These are phyloP conservation scores for Lasiodiplodia citricola DNA, from an alignment of 2,329 filamentous ascomycete species.

Conservation along the genomic window DNA sequence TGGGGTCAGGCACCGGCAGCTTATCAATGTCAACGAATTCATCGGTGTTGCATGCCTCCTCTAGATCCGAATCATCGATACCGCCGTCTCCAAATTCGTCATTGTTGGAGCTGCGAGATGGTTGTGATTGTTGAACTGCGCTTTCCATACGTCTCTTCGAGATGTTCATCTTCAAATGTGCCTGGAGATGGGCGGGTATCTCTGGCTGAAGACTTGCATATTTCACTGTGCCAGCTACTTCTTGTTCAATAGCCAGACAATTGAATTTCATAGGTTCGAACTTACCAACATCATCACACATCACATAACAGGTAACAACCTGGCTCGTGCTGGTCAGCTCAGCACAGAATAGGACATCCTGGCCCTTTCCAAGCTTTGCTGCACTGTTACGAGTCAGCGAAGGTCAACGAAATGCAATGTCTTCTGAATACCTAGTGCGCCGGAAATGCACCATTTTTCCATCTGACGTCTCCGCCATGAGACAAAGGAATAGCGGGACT, in stretches of 20 bases:
- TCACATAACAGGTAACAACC: constrained; percentile 70
- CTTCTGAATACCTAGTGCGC: constrained; percentile 56
- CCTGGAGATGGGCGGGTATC: constrained; percentile 53
- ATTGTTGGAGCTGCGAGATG: constrained; percentile 22
- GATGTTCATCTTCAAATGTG: constrained; percentile 30
- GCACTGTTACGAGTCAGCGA: constrained; percentile 56
- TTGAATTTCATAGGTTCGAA: constrained; percentile 2
- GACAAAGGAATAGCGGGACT: constrained; percentile 68
- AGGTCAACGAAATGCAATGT: background rate
- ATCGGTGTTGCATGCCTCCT: constrained; percentile 40
- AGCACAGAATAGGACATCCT: constrained; percentile 66
- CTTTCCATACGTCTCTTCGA: constrained; percentile 38
- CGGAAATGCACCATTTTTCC: constrained; percentile 73
- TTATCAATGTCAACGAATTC: constrained; percentile 54
- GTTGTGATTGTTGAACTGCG: background rate
- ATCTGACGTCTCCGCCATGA: constrained; percentile 74
- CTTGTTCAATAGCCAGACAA: background rate
- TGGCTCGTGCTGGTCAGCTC: constrained; percentile 61
- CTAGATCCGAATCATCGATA: constrained; percentile 59
- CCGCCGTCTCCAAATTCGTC: constrained; percentile 62
- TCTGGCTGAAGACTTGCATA: constrained; percentile 58
- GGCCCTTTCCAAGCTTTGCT: constrained; percentile 65
- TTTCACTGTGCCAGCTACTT: constrained; percentile 59
- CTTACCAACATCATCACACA: constrained; percentile 82
- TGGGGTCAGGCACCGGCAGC: constrained; percentile 33